phyloP scores from a whole-genome alignment of 1,284 basidiomycete genomes.

The Cryptococcus sp. region DNA sequence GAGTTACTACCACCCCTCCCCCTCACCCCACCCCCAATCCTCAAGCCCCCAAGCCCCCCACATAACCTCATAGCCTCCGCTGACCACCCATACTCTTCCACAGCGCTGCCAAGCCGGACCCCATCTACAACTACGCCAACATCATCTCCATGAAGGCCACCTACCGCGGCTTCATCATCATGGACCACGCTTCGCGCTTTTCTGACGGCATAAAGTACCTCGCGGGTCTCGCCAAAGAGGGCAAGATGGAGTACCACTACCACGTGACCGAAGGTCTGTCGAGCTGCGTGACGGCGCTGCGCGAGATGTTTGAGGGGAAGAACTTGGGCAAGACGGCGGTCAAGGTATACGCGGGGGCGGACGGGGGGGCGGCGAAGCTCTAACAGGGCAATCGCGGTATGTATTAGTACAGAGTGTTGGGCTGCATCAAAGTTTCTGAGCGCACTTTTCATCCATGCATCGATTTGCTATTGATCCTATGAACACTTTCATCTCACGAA shows the following conservation, averaged over 20 bases:
- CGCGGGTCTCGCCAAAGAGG: constrained; percentile 56
- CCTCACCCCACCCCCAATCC: no score
- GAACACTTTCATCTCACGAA: no score
- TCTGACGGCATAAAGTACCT: constrained; percentile 52
- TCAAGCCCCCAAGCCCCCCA: no score
- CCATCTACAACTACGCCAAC: constrained; percentile 50
- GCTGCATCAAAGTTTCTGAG: no score
- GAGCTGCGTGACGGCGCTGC: constrained; percentile 64
- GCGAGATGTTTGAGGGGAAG: constrained; percentile 69
- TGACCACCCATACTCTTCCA: not conserved
- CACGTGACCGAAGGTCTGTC: constrained; percentile 69
- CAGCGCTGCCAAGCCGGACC: constrained; percentile 32
- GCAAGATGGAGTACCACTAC: constrained; percentile 77
- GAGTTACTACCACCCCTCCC: constrained; percentile 23
- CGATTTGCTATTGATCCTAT: no score
- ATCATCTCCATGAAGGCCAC: constrained; percentile 73
- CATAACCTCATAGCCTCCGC: not conserved
- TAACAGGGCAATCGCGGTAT: not conserved
- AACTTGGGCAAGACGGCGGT: constrained; percentile 77
- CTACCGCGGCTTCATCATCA: constrained; percentile 76
- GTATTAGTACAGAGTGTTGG: no score
- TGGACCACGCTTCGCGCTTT: constrained; percentile 56
- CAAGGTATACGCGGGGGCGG: constrained; percentile 22
- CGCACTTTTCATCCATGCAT: no score
- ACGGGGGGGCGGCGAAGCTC: not conserved